A percentile compares a stretch with the other conserved stretches of the same genome.
phyloP scores from a whole-genome alignment of 2,329 filamentous ascomycete genomes.

The Endoconidiophora polonica region DNA sequence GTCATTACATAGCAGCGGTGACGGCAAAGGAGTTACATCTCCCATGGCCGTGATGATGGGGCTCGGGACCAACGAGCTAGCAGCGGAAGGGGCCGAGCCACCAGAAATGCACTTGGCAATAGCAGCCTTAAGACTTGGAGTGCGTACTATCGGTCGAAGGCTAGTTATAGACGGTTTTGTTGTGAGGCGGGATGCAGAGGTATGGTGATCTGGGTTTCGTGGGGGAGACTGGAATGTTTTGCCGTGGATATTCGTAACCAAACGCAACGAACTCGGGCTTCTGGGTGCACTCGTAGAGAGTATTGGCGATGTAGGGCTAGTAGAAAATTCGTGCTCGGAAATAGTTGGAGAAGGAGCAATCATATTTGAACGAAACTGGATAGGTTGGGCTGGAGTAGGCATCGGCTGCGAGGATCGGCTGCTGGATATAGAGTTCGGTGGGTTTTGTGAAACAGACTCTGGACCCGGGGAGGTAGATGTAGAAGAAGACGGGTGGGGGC shows the following conservation, averaged over 20 bases:
- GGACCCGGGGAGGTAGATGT: background rate
- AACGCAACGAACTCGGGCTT: constrained; percentile 14
- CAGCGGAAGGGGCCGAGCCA: constrained; percentile 26
- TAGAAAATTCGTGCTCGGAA: constrained; percentile 9
- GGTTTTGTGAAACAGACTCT: constrained; percentile 4
- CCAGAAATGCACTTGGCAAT: constrained; percentile 32
- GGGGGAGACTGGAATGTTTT: constrained; percentile 14
- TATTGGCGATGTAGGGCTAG: constrained; percentile 13
- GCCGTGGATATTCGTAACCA: constrained; percentile 15
- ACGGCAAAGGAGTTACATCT: constrained; percentile 64
- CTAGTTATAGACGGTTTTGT: constrained; percentile 28
- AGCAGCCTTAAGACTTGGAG: constrained; percentile 44
- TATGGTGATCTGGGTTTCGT: constrained; percentile 4
- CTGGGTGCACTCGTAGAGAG: constrained; percentile 10
- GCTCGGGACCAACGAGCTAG: constrained; percentile 53
- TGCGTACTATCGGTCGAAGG: constrained; percentile 37
- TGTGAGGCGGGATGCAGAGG: constrained; percentile 18
- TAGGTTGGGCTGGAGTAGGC: constrained; percentile 2
- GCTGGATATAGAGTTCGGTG: background rate
- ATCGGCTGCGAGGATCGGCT: background rate
- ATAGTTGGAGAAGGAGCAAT: constrained; percentile 13
- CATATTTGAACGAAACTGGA: constrained; percentile 12
- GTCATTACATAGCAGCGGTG: constrained; percentile 49
- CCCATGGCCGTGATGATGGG: constrained; percentile 61
- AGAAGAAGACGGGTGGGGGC: too few species aligned